These are phyloP conservation scores for Cladosporium colombiae DNA, from an alignment of 2,329 filamentous ascomycete genomes.

Conservation along the genomic window DNA sequence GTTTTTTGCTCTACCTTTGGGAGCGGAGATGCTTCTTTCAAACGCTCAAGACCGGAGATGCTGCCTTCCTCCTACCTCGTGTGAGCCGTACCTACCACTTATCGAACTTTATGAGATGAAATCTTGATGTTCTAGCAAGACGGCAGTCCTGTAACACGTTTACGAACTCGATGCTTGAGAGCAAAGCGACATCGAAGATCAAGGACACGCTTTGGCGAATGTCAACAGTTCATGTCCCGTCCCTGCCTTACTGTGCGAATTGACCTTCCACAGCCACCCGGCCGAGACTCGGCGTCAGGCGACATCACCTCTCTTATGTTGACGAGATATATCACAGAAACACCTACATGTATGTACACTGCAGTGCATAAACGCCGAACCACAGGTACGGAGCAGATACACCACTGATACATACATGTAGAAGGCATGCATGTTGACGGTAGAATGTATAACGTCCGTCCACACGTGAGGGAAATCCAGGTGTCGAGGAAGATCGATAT, in stretches of 20 bases:
- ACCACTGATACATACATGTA: too few species aligned
- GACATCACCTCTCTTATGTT: background rate
- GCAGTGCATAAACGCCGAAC: too few species aligned
- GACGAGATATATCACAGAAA: too few species aligned
- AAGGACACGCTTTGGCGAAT: background rate
- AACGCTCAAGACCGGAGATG: background rate
- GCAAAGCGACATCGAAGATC: background rate
- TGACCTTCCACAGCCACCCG: background rate
- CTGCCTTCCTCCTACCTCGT: background rate
- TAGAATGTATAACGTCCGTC: too few species aligned
- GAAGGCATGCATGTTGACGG: too few species aligned
- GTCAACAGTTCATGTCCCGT: background rate
- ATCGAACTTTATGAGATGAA: background rate
- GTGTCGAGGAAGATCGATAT: too few species aligned
- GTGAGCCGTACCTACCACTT: background rate
- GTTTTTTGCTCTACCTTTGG: background rate
- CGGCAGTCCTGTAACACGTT: background rate
- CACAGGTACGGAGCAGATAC: too few species aligned
- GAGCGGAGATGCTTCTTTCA: background rate
- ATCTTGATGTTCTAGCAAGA: background rate
- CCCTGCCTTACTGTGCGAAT: background rate
- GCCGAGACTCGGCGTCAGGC: background rate
- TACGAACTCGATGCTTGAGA: background rate
- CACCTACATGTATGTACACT: too few species aligned
- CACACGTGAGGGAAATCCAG: too few species aligned